Conservation (phyloP, 2,329 filamentous ascomycete species). For the Talaromyces rugulosus region DNA sequence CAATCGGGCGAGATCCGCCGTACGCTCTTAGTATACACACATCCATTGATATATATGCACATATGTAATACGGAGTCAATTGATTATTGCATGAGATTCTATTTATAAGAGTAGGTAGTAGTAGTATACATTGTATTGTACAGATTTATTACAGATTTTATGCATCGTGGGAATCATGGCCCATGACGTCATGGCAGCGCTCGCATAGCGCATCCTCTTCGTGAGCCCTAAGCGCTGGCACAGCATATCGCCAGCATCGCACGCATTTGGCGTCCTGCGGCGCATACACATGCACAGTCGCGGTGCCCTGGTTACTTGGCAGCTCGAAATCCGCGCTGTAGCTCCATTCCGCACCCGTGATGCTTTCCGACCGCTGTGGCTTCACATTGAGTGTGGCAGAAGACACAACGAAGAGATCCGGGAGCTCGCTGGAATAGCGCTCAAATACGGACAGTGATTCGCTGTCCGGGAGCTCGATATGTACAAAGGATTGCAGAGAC, state of each 20-base stretch:
- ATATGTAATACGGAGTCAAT: background rate
- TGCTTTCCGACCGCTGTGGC: slow-evolving; percentile 19
- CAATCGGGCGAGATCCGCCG: background rate
- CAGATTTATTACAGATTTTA: background rate
- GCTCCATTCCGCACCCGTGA: slow-evolving; percentile 36
- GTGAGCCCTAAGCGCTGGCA: slow-evolving; percentile 37
- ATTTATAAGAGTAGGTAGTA: background rate
- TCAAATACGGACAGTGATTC: slow-evolving; percentile 22
- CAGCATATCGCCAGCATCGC: slow-evolving; percentile 83
- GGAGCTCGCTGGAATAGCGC: slow-evolving; percentile 47
- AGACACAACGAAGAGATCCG: slow-evolving; percentile 66
- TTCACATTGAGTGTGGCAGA: slow-evolving; percentile 45
- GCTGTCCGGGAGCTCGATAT: slow-evolving; percentile 25
- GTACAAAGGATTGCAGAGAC: slow-evolving; percentile 72
- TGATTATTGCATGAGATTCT: background rate
- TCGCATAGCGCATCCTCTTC: slow-evolving; percentile 63
- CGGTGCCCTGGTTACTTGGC: slow-evolving; percentile 23
- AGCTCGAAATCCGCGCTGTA: slow-evolving; percentile 41
- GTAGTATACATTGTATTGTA: slow-evolving; percentile 2
- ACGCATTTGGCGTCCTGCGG: slow-evolving; percentile 66
- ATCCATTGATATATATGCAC: too few species aligned
- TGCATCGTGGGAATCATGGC: slow-evolving; percentile 23
- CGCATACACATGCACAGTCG: slow-evolving; percentile 40
- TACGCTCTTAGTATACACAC: too few species aligned
- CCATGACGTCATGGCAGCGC: slow-evolving; percentile 67